phyloP scores from a whole-genome alignment of 1,139 yeast species.

The Pichia sp. region DNA sequence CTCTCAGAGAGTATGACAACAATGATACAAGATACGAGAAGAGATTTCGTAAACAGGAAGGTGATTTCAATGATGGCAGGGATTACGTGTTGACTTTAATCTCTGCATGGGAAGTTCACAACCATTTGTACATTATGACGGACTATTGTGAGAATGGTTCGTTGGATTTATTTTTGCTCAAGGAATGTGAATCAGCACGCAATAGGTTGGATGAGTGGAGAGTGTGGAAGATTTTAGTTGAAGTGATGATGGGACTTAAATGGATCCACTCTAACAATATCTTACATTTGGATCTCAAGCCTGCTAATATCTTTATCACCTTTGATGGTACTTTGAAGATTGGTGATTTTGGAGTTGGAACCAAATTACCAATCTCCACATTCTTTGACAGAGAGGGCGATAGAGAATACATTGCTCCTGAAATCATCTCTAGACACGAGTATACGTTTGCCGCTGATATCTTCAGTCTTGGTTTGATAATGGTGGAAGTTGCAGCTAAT shows the following conservation, averaged over 20 bases:
- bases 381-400: slow-evolving; percentile 92
- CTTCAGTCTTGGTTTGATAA: slow-evolving; percentile 84
- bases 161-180: slow-evolving; percentile 69
- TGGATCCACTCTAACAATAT: slow-evolving; percentile 74
- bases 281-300: slow-evolving; percentile 83
- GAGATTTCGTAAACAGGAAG: slow-evolving; percentile 1
- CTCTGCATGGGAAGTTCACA: slow-evolving; percentile 79
- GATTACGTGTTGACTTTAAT: slow-evolving; percentile 75
- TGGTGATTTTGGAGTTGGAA: slow-evolving; percentile 71
- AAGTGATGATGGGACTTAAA: slow-evolving; percentile 67
- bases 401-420: slow-evolving; percentile 97
- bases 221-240: slow-evolving; percentile 92
- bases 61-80: slow-evolving; percentile 38
- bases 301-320: slow-evolving; percentile 89
- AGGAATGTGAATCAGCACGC: slow-evolving; percentile 63
- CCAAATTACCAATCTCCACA: slow-evolving; percentile 47
- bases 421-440: slow-evolving; percentile 70
- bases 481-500: slow-evolving; percentile 94
- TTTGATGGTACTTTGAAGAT: slow-evolving; percentile 88
- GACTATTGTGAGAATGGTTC: slow-evolving; percentile 96
- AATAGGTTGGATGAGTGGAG: slow-evolving; percentile 85
- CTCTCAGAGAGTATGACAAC: not conserved
- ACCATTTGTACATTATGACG: slow-evolving; percentile 83
- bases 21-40: slow-evolving; percentile 1
- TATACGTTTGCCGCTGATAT: slow-evolving; percentile 94